Percentiles rank a stretch among this genome's conserved stretches.
These are phyloP conservation scores for Zygosaccharomyces kombuchaensis DNA, from an alignment of 805 yeast genomes.

Conservation along the genomic window DNA sequence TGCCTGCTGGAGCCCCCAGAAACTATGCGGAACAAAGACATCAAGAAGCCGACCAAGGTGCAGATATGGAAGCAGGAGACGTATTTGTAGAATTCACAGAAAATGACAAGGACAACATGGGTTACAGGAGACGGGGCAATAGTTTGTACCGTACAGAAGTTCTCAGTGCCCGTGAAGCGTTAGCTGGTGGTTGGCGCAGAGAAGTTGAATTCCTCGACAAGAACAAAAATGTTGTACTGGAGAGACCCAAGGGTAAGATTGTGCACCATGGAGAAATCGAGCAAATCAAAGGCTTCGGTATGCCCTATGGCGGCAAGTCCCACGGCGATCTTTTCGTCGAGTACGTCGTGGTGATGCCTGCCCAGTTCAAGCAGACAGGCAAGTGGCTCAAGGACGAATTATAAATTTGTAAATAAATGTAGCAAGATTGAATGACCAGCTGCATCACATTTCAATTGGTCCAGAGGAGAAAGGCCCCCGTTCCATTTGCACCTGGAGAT, in stretches of 20 bases:
- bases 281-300: slow-evolving; percentile 67
- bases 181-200: slow-evolving; percentile 77
- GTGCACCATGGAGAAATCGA: slow-evolving; percentile 71
- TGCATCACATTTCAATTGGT: slow-evolving; percentile 32
- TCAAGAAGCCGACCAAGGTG: slow-evolving; percentile 81
- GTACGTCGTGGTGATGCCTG: slow-evolving; percentile 45
- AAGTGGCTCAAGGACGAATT: slow-evolving; percentile 21
- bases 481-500: slow-evolving; percentile 38
- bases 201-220: slow-evolving; percentile 62
- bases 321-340: slow-evolving; percentile 51
- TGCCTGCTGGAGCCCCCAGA: slow-evolving; percentile 69
- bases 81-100: slow-evolving; percentile 60
- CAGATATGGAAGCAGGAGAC: slow-evolving; percentile 82
- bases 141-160: slow-evolving; percentile 79
- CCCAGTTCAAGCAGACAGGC: slow-evolving; percentile 9
- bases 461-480: slow-evolving; percentile 32
- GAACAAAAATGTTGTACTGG: slow-evolving; percentile 43
- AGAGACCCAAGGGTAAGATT: slow-evolving; percentile 48
- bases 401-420: slow-evolving; percentile 22
- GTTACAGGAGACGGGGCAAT: slow-evolving; percentile 76
- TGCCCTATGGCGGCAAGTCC: slow-evolving; percentile 56
- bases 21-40: slow-evolving; percentile 51
- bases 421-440: slow-evolving; percentile 37
- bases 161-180: slow-evolving; percentile 65
- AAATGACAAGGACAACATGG: slow-evolving; percentile 51